Conservation (phyloP, 2,329 filamentous ascomycete genomes). For the Penicillium digitatum region DNA sequence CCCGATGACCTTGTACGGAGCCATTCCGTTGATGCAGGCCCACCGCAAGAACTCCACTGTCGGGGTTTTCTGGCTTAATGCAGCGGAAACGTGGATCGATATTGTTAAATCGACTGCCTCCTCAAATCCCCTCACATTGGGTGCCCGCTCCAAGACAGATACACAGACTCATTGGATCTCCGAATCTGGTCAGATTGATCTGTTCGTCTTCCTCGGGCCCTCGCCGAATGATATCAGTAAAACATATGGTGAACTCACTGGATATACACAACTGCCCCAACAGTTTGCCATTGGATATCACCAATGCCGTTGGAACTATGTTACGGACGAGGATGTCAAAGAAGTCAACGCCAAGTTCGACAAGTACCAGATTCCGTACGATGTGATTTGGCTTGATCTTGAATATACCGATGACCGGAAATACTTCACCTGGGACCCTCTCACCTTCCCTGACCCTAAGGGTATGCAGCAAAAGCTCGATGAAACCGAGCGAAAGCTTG, state of each 20-base stretch:
- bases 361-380: constrained; percentile 91
- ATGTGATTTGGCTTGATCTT: constrained; percentile 98
- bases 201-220: constrained; percentile 92
- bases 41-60: constrained; percentile 91
- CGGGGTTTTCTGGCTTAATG: constrained; percentile 96
- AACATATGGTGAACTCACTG: constrained; percentile 83
- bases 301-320: constrained; percentile 98
- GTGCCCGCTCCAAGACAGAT: constrained; percentile 63
- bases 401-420: constrained; percentile 97
- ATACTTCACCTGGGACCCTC: constrained; percentile 94
- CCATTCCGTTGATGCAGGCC: constrained; percentile 96
- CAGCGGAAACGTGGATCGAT: constrained; percentile 95
- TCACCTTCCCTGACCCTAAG: constrained; percentile 81
- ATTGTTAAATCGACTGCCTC: constrained; percentile 74
- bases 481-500: constrained; percentile 79
- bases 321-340: constrained; percentile 93
- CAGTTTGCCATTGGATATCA: constrained; percentile 92
- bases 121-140: constrained; percentile 73
- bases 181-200: constrained; percentile 80
- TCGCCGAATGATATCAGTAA: constrained; percentile 76
- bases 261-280: constrained; percentile 84
- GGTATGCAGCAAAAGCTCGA: constrained; percentile 87
- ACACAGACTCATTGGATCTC: constrained; percentile 97
- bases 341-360: constrained; percentile 96
- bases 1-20: constrained; percentile 97